Conservation (phyloP, 306 rosid species). For the Gastrolobium villosum region DNA sequence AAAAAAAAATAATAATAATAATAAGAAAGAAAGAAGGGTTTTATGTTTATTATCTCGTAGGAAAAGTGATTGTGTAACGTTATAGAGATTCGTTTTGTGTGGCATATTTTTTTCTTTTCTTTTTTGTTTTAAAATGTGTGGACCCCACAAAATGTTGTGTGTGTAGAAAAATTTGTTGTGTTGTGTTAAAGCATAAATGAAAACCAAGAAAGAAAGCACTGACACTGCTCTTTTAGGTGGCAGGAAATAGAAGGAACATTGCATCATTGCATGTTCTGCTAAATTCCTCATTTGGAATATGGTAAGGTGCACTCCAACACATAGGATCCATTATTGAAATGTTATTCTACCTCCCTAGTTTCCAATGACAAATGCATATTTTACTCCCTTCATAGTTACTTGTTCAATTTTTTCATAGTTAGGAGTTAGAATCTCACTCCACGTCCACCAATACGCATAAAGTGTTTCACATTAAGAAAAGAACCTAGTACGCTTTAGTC, state of each 20-base stretch:
- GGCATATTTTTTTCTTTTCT: no score
- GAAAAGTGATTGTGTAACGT: no score
- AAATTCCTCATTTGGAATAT: constrained; percentile 36
- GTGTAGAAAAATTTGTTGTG: no score
- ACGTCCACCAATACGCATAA: not conserved
- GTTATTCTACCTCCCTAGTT: not conserved
- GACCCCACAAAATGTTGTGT: no score
- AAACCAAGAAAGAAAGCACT: constrained; percentile 35
- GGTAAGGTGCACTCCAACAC: constrained; percentile 26
- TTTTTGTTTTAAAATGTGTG: no score
- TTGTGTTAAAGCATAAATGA: no score
- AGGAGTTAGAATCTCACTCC: not conserved
- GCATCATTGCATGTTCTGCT: constrained; percentile 15
- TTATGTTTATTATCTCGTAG: no score
- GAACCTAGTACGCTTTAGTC: constrained; percentile 28
- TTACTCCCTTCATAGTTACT: not conserved
- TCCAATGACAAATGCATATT: constrained; percentile 20
- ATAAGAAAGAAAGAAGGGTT: no score
- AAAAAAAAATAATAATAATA: not conserved
- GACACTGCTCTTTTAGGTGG: not conserved
- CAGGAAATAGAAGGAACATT: constrained; percentile 33
- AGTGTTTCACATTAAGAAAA: not conserved
- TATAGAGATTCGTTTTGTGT: no score
- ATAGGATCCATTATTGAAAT: not conserved
- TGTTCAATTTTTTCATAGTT: not conserved